Evolutionary conservation across 2,329 filamentous ascomycete genomes (phyloP), one percentile per base, ranked within the genome.

Genomic region (Xylariaceae sp.): DNA sequence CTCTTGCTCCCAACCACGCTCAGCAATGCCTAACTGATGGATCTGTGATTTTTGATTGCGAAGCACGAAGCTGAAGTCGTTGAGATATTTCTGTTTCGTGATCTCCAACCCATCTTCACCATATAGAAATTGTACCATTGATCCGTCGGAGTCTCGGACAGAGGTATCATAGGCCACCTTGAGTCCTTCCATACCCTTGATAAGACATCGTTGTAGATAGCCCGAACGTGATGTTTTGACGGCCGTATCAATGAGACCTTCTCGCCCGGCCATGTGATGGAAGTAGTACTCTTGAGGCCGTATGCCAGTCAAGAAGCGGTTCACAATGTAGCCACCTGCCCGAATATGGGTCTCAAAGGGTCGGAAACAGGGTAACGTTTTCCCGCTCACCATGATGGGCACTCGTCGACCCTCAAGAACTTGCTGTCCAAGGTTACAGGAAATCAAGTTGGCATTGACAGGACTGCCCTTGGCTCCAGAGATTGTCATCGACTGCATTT

Each of bases 401-500:
- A 98, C 94, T 71, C 93, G 82, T 47, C 92, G 83, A 62, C 93
- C 91, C 76, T 98, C 93, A 58, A 98, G 69, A 70, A 95, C 89
- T 64, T 98, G 93, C 64, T 98, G 93, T 41, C 93, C 93, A 33
- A 98, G 78, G 63, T 98, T 96, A 67, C 92, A 97, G 21, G 92
- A 97, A 66, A 98, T 98, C 49, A 96, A 81, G 60, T 95, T 96
- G 40, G 93, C 93, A 64, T 98, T 98, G 67, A 98, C 93, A 59
- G 80, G 75, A 44, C 82, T 86, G 64, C 93, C 93, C 71, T 98
- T 98, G 41, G 93, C 93, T 66, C 93, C 93, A 45, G 93, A 96
- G 12, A 85, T 86, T 19, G 93, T 98, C 93, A 98, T 98, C 54
- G 88, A 83, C 74, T 98, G 93, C 92, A 98, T 98, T 69, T 97